Conservation (phyloP, 257 asterid genomes). For the Fraxinus pennsylvanica region DNA sequence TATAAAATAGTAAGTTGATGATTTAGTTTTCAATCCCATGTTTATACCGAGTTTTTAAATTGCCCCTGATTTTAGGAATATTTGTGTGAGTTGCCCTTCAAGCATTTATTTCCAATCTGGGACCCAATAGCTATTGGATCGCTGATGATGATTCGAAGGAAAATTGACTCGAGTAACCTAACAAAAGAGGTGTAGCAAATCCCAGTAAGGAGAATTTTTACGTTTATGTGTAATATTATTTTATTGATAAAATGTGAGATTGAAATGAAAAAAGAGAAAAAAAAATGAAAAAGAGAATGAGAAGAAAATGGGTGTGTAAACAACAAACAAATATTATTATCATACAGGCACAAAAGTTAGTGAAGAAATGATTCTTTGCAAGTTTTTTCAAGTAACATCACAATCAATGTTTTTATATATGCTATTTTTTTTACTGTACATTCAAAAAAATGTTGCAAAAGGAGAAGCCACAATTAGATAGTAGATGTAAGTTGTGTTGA, state of each 20-base stretch:
- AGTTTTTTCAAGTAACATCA: slow-evolving; percentile 8
- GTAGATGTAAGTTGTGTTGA: background rate
- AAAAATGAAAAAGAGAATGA: no score
- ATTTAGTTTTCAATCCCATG: no score
- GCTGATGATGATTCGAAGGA: background rate
- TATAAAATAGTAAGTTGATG: no score
- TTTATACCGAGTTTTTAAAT: no score
- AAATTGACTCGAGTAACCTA: background rate
- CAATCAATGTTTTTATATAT: slow-evolving; percentile 4
- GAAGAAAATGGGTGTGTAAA: no score
- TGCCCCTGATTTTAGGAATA: no score
- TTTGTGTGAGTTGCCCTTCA: background rate
- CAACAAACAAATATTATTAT: no score
- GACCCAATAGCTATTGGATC: background rate
- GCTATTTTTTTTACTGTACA: slow-evolving; percentile 10
- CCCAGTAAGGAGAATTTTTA: no score
- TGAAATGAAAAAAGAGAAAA: no score
- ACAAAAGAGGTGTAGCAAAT: no score
- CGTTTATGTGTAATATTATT: no score
- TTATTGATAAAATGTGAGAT: no score
- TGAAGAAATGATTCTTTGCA: background rate
- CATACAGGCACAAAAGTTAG: background rate
- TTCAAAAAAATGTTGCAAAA: slow-evolving; percentile 6
- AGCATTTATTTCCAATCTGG: background rate
- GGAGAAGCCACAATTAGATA: slow-evolving; percentile 1